Conservation (phyloP, 768 basidiomycete genomes). For the Suillus bovinus region DNA sequence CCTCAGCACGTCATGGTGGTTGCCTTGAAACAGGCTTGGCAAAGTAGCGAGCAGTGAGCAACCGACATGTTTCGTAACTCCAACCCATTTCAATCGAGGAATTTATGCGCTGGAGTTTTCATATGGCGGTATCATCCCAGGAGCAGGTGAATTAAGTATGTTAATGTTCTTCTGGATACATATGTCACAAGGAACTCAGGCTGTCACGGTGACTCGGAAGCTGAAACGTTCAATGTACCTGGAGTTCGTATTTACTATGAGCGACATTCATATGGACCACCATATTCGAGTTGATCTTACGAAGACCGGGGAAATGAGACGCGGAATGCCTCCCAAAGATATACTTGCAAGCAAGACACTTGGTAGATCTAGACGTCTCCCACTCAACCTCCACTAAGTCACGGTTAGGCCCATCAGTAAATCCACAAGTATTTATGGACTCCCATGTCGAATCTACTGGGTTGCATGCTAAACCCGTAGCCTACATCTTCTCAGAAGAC, state of each 20-base stretch:
- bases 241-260: slow-evolving; percentile 75
- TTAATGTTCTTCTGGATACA: slow-evolving; percentile 80
- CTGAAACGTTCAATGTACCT: no score
- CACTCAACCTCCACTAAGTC: no score
- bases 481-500: slow-evolving; percentile 59
- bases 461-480: slow-evolving; percentile 26
- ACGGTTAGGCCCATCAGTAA: no score
- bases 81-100: neutral
- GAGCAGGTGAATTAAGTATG: slow-evolving; percentile 54
- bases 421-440: no score
- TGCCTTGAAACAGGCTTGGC: slow-evolving; percentile 80
- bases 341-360: neutral
- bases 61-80: slow-evolving; percentile 61
- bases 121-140: slow-evolving; percentile 65
- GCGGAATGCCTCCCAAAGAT: neutral
- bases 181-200: no score
- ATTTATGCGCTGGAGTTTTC: neutral
- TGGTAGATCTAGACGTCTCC: neutral
- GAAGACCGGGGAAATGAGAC: slow-evolving; percentile 68
- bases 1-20: slow-evolving; percentile 65
- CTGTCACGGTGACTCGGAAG: no score
- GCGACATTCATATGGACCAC: slow-evolving; percentile 92
- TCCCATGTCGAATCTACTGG: neutral
- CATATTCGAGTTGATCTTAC: slow-evolving; percentile 69
- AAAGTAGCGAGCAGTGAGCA: slow-evolving; percentile 66